Conservation (phyloP, 805 yeast species). For the Yamadazyma sp. region DNA sequence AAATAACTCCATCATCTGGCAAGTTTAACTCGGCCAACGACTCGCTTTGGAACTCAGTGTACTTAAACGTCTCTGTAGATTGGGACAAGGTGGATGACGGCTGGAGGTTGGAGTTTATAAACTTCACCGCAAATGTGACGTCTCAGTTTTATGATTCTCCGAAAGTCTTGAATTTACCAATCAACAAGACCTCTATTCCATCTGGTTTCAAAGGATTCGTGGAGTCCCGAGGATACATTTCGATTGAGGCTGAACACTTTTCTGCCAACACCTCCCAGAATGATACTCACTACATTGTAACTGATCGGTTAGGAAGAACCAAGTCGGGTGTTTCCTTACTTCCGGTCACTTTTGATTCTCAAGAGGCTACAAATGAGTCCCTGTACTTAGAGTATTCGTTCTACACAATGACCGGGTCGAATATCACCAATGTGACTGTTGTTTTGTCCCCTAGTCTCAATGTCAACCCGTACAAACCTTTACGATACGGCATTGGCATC, state of each 20-base stretch:
- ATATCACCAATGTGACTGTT: conserved; percentile 16
- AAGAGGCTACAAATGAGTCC: conserved; percentile 13
- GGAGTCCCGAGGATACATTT: conserved; percentile 16
- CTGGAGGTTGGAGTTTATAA: conserved; percentile 13
- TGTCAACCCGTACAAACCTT: conserved; percentile 18
- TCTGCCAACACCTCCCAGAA: conserved; percentile 11
- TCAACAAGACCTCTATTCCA: conserved; percentile 15
- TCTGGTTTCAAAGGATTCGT: conserved; percentile 14
- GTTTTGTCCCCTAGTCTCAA: conserved; percentile 23
- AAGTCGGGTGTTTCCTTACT: conserved; percentile 18
- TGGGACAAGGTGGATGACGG: conserved; percentile 19
- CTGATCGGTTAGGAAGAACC: conserved; percentile 18
- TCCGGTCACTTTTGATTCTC: conserved; percentile 18
- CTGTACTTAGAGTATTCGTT: conserved; percentile 19
- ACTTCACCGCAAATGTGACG: conserved; percentile 15
- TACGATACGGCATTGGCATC: conserved; percentile 23
- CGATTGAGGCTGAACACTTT: conserved; percentile 20
- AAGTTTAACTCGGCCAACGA: conserved; percentile 13
- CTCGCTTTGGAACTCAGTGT: conserved; percentile 18
- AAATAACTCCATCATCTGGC: conserved; percentile 14
- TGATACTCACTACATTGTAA: conserved; percentile 12
- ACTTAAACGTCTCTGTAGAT: conserved; percentile 17
- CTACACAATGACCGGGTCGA: conserved; percentile 17
- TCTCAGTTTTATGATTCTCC: conserved; percentile 13
- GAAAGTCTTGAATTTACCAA: conserved; percentile 14